Evolutionary conservation across 202 grass and related monocot species (phyloP), one percentile per base, ranked within the genome.

Genomic region (Zizania palustris): DNA sequence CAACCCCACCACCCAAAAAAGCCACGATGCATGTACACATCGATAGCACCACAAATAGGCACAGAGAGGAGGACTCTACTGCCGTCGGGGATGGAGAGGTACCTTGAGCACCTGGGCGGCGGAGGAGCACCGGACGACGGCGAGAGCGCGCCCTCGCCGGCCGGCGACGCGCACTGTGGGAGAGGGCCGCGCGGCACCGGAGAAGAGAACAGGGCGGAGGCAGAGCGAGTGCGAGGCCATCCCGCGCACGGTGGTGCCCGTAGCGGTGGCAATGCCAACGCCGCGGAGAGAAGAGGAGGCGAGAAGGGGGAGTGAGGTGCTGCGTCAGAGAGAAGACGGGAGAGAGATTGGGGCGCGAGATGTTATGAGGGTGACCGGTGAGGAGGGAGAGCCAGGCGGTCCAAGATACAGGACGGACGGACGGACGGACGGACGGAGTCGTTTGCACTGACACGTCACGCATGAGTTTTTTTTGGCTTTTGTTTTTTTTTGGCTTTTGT

Each of bases 41-140:
- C 33, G 19, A 16, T n/a, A 51, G 2, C n/a, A 2, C 4, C 15
- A 4, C 5, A 6, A 54, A 16, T 14, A 3, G 13, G 13, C 5
- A 6, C 1, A 2, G 1, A 8, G 16, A 28, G 16, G 6, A 13
- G 49, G 2, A 3, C 0, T 45, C 44, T 12, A 42, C 0, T 16
- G n/a, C 20, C 19, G 38, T 3, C 18, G 0, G 48, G 4, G 12
- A 9, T 1, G 22, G 1, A 9, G 7, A 0, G 34, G 44, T 51
- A 93, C 87, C 90, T 85, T 77, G 51, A 93, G 84, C 50, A 68
- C 73, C 76, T 85, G 73, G 58, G 84, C 77, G 9, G 87, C 82
- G 70, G 76, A 60, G 74, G 60, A 85, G 83, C 79, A 79, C 13
- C 61, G 48, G 46, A 71, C 28, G 74, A 40, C 28, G 58, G 62